Conservation (phyloP, 129 eudicot species). For the Daucus carota region DH1_v3.0 NC_030384.2:39763001-39763500, state of each 20-base stretch:
- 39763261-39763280: slow-evolving; percentile 73
- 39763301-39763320: slow-evolving; percentile 67
- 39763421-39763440: neutral
- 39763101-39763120: slow-evolving; percentile 78
- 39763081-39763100: slow-evolving; percentile 83
- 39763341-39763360: slow-evolving; percentile 85
- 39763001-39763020: slow-evolving; percentile 60
- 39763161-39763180: neutral
- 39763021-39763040: slow-evolving; percentile 68
- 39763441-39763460: neutral
- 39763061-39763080: slow-evolving; percentile 85
- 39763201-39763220: neutral
- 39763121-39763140: slow-evolving; percentile 58
- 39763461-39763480: neutral
- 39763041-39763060: slow-evolving; percentile 57
- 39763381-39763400: slow-evolving; percentile 68
- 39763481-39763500: neutral
- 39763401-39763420: slow-evolving; percentile 22
- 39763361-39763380: slow-evolving; percentile 89
- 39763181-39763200: neutral
- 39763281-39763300: slow-evolving; percentile 83
- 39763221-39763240: neutral
- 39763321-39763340: slow-evolving; percentile 83
- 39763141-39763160: slow-evolving; percentile 42
- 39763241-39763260: slow-evolving; percentile 50